Base-by-base conservation (phyloP, 106 monocot genomes). In the Posidonia australis region DNA sequence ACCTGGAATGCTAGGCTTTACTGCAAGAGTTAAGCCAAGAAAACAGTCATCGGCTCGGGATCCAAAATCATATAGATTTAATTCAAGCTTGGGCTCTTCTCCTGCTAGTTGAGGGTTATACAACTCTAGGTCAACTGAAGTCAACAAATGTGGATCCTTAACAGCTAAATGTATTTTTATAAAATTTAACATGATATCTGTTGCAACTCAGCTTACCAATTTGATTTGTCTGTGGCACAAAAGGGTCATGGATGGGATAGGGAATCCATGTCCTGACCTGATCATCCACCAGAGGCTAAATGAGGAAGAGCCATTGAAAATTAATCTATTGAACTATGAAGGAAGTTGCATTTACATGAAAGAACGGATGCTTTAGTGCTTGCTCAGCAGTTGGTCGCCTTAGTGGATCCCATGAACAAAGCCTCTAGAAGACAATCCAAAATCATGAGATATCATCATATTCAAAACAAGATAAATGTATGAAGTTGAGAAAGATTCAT, bases 11-110 rank as follows among this genome's bases (percentile, higher is more conserved):
- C 84, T 84, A 14, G 90, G 83, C 66, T 78, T 86, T 18, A 84
- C 71, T 17, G 73, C 87, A 51, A 92, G 60, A 21, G 92, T 88
- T 68, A 92, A 74, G 60, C 83, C 92, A 78, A 92, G 92, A 80
- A 71, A 86, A 66, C 77, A 81, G 26, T 92, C 87, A 44, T 92
- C 92, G 25, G 74, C 61, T 77, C 84, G 77, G 63, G 73, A 57
- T 9, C 71, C 80, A 66, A 84, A 87, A 76, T 88, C 84, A 84
- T 84, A 82, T 14, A 92, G 67, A 58, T 80, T 92, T 72, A 92
- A 69, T 60, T 92, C 92, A 62, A 88, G 80, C 32, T 76, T 92
- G 41, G 87, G 82, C 5, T 52, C 51, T 63, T 66, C 58, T 76
- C 70, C 87, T 92, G 43, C 14, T 51, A 52, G 11, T 19, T 32